phyloP scores from a whole-genome alignment of 768 basidiomycete genomes.

The Floccularia luteovirens region DNA sequence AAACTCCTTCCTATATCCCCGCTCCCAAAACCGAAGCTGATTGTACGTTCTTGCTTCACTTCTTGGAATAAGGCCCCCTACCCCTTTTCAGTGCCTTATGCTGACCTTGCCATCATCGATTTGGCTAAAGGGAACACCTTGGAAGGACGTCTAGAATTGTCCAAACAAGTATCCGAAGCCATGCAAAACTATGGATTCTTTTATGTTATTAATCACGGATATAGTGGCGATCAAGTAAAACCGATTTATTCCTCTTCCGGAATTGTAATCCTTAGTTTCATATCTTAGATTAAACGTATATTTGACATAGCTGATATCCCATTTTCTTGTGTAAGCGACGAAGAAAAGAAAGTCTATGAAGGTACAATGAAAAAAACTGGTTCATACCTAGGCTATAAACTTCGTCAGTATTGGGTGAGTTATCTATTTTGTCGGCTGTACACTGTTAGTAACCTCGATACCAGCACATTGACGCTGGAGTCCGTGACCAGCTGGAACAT shows the following conservation, averaged over 20 bases:
- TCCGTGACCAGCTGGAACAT: slow-evolving; percentile 32
- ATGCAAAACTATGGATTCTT: slow-evolving; percentile 34
- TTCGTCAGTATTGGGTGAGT: slow-evolving; percentile 32
- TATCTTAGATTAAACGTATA: slow-evolving; percentile 28
- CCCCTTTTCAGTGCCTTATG: slow-evolving; percentile 18
- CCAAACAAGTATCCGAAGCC: slow-evolving; percentile 30
- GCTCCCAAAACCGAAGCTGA: slow-evolving; percentile 11
- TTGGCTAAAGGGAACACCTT: slow-evolving; percentile 28
- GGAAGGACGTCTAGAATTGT: slow-evolving; percentile 26
- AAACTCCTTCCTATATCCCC: slow-evolving; percentile 12
- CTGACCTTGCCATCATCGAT: slow-evolving; percentile 41
- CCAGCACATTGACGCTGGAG: slow-evolving; percentile 29
- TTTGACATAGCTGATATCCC: slow-evolving; percentile 41
- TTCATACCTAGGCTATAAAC: slow-evolving; percentile 39
- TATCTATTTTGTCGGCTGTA: background rate
- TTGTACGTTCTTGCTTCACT: slow-evolving; percentile 5
- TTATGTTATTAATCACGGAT: slow-evolving; percentile 42
- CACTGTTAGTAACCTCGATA: background rate
- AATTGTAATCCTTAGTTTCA: background rate
- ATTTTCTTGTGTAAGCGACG: slow-evolving; percentile 27
- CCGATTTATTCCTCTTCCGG: background rate
- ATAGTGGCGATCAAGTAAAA: slow-evolving; percentile 28
- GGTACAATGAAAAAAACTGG: slow-evolving; percentile 19
- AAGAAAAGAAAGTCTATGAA: slow-evolving; percentile 33
- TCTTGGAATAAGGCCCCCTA: background rate